Percentiles rank a stretch among this genome's conserved stretches.
These are phyloP conservation scores for Prorocentrum cordatum DNA, from an alignment of 169 alveolate genomes.

Conservation along the genomic window DNA sequence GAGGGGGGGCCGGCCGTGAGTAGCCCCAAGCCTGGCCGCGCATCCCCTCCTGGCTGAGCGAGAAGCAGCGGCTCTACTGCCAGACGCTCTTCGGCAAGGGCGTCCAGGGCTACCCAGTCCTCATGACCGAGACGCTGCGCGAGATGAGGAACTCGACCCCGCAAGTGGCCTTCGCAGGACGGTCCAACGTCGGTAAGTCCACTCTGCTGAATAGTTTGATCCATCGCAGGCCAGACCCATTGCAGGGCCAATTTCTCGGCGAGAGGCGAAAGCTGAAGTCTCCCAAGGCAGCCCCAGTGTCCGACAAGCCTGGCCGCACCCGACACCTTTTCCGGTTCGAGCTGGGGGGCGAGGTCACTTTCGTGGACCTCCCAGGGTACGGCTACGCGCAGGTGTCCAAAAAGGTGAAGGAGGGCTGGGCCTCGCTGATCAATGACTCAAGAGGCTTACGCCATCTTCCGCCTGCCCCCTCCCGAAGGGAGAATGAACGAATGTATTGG, in stretches of 20 bases:
- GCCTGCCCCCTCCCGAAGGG: no score
- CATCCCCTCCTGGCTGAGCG: no score
- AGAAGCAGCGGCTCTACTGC: no score
- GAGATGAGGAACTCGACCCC: slow-evolving; percentile 26
- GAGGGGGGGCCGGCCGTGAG: no score
- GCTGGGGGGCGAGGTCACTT: background rate
- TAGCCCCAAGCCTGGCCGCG: no score
- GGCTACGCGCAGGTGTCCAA: slow-evolving; percentile 10
- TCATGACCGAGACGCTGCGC: slow-evolving; percentile 52
- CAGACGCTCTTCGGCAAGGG: slow-evolving; percentile 27
- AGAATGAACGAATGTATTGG: no score
- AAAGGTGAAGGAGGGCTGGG: slow-evolving; percentile 30
- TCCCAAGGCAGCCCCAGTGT: slow-evolving; percentile 48
- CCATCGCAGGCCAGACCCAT: slow-evolving; percentile 15
- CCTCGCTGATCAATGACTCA: slow-evolving; percentile 13
- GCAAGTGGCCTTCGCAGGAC: slow-evolving; percentile 38
- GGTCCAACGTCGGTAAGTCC: slow-evolving; percentile 66
- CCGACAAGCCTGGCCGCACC: slow-evolving; percentile 41
- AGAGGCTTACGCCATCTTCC: no score
- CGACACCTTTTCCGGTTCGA: slow-evolving; percentile 61
- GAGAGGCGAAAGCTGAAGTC: background rate
- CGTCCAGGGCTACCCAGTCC: background rate
- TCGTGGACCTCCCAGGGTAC: slow-evolving; percentile 50
- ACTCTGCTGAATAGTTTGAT: slow-evolving; percentile 40
- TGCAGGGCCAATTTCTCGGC: background rate